phyloP scores from a whole-genome alignment of 2,329 filamentous ascomycete species.

The Penicillium sp. region DNA sequence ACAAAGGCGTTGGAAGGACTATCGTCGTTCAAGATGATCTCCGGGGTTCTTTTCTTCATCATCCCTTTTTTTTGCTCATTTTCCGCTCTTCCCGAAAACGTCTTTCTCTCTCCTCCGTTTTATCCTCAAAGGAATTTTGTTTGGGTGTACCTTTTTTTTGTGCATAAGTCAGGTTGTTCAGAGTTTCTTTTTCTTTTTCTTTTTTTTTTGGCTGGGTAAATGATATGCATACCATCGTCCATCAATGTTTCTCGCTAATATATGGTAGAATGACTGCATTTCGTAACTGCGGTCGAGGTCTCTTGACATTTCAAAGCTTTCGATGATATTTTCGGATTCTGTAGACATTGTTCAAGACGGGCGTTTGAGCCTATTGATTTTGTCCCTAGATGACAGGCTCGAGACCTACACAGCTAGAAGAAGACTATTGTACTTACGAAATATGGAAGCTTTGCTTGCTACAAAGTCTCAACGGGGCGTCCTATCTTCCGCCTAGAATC shows the following conservation, averaged over 20 bases:
- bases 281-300: neutral
- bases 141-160: slow-evolving; percentile 7
- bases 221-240: slow-evolving; percentile 16
- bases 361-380: no score
- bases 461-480: neutral
- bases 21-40: neutral
- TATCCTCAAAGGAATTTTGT: slow-evolving; percentile 3
- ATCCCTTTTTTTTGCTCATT: neutral
- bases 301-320: neutral
- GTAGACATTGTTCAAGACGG: no score
- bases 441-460: neutral
- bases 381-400: no score
- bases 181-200: slow-evolving; percentile 2
- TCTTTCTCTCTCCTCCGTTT: slow-evolving; percentile 2
- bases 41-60: neutral
- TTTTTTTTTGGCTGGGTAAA: slow-evolving; percentile 13
- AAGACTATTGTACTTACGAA: no score
- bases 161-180: slow-evolving; percentile 19
- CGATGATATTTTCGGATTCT: neutral
- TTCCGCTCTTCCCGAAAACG: neutral
- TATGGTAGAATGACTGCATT: neutral
- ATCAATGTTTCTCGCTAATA: neutral
- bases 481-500: neutral
- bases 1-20: slow-evolving; percentile 35
- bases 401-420: no score